Evolutionary conservation across 306 rosid species (phyloP), one percentile per base, ranked within the genome.

Genomic region (Glycine latifolia): DNA sequence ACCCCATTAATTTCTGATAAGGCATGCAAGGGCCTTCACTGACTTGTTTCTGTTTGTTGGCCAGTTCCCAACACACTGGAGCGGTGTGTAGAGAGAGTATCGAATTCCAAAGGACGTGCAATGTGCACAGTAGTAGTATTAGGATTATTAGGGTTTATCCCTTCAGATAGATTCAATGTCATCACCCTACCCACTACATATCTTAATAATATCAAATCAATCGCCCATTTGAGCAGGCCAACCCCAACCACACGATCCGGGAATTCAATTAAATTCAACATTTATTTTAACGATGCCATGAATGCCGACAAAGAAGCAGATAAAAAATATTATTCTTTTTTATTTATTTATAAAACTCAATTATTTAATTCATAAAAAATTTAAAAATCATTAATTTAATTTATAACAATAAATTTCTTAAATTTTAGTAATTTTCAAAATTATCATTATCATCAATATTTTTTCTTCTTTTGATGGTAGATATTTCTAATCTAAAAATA

Each of bases 11-110:
- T 44, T 69, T 69, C 12, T 69, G 84, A 71, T 72, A 63, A 80
- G 66, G 56, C 59, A 81, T 60, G 67, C 67, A 60, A 31, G 44
- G 31, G 1, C 4, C 10, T 71, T 77, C 61, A 26, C 75, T 71
- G 43, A 9, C 71, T 63, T 10, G 41, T 26, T 26, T 26, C 31
- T 1, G 47, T 61, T 55, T 56, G 73, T 73, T 84, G 80, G 87
- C 66, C 84, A 55, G 46, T 84, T 79, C 76, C 87, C 87, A 79
- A 84, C 84, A 84, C 84, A 73, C 43, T 65, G 71, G 80, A 47
- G 53, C 44, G 49, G 31, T 26, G 31, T 26, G 31, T 26, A 39
- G 16, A 9, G 12, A 0, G 49, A 66, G 87, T 73, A 84, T 73
- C 81, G 67, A 61, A 74, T 84, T 79, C 81, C 81, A 74, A 84